Evolutionary conservation across 257 asterid genomes (phyloP), one percentile per base, ranked within the genome.

Genomic region (Ilex aquifolium): DNA sequence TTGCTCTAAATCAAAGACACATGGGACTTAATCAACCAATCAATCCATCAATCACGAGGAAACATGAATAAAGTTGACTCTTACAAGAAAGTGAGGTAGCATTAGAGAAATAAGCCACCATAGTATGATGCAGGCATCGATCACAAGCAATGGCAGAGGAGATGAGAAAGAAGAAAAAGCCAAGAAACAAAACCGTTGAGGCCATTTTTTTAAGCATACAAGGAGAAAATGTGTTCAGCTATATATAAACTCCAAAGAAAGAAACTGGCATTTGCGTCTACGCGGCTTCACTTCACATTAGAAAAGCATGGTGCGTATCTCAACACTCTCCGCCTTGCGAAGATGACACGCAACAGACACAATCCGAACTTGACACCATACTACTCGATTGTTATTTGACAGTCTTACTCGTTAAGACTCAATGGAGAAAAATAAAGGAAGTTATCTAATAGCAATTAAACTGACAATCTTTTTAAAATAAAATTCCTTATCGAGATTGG

Each of bases 81-180:
- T 76, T 82, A 83, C 98, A 76, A 64, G 62, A 74, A 51, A 91
- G 91, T 5, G 87, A 74, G 4, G 79, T 55, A 49, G 78, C 78
- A 3, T 63, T 72, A 69, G 86, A 67, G 64, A 86, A 82, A 76
- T 74, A 81, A 10, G 93, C 74, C 13, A 64, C 90, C 66, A 72
- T 91, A 40, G 84, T 60, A 62, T 56, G 76, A 54, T 80, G 90
- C 1, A 77, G 65, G 56, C 96, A 91, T 65, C 87, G 90, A 71
- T 84, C 94, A 36, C 96, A 88, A 36, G 91, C 90, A 10, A 74
- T 56, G 13, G 77, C 83, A 13, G 77, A 73, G 8, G 95, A 80
- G 63, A 74, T 61, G 3, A 81, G 67, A 6, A 76, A 52, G 72
- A 74, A 29, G 31, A 62, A 40, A 1, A 77, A 64, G 68, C 54